A percentile compares a stretch with the other conserved stretches of the same genome.
phyloP scores from a whole-genome alignment of 805 yeast genomes.

The Starmera dryadoides region DNA sequence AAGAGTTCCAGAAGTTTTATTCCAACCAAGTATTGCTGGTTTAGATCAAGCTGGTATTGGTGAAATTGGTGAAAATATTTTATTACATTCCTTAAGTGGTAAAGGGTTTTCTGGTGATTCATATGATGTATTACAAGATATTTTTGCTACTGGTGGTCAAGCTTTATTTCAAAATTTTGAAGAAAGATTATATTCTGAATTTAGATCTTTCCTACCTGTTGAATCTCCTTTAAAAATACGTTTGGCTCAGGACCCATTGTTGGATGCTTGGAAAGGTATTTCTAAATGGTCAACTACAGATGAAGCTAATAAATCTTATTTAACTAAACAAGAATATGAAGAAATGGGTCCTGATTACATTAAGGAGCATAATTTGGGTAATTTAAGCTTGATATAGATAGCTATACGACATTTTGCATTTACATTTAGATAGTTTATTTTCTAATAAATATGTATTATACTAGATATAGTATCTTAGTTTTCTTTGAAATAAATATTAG shows the following conservation, averaged over 20 bases:
- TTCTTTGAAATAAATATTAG: background rate
- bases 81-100: slow-evolving; percentile 52
- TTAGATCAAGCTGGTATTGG: slow-evolving; percentile 91
- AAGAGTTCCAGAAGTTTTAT: slow-evolving; percentile 84
- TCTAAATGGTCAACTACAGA: slow-evolving; percentile 58
- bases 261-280: slow-evolving; percentile 96
- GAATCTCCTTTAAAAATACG: slow-evolving; percentile 55
- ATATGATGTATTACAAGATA: slow-evolving; percentile 46
- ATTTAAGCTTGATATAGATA: slow-evolving; percentile 18
- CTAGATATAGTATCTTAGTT: too few relatives aligned
- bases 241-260: slow-evolving; percentile 56
- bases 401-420: too few relatives aligned
- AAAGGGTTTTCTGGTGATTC: slow-evolving; percentile 51
- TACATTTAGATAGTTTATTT: too few relatives aligned
- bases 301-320: slow-evolving; percentile 37
- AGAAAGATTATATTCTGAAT: slow-evolving; percentile 62
- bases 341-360: slow-evolving; percentile 89
- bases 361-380: slow-evolving; percentile 79
- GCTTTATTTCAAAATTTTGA: slow-evolving; percentile 58
- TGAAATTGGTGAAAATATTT: slow-evolving; percentile 65
- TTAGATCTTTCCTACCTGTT: slow-evolving; percentile 63
- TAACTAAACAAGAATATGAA: slow-evolving; percentile 69
- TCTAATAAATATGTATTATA: too few relatives aligned
- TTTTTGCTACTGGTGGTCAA: slow-evolving; percentile 85
- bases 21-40: slow-evolving; percentile 92